Conservation (phyloP, 371 early-diverging fungal genomes). For the Zychaea mexicana region DNA sequence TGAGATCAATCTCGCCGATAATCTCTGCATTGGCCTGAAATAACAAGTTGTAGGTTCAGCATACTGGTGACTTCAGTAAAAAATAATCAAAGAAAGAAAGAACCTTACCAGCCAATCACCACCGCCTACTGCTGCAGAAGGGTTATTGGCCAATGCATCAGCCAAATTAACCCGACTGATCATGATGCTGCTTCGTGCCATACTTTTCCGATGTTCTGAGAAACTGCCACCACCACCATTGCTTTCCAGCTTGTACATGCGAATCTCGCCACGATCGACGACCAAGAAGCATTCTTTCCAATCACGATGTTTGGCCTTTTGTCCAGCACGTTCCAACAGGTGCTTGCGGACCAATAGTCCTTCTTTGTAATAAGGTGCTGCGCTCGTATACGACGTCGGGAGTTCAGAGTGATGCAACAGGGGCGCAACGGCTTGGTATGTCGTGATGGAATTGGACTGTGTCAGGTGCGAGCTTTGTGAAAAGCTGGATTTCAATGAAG, state of each 20-base stretch:
- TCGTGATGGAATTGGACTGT: slow-evolving; percentile 17
- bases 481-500: slow-evolving; percentile 23
- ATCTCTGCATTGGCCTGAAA: slow-evolving; percentile 36
- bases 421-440: slow-evolving; percentile 33
- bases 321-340: slow-evolving; percentile 70
- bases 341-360: slow-evolving; percentile 87
- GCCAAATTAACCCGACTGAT: slow-evolving; percentile 17
- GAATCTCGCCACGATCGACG: slow-evolving; percentile 75
- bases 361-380: slow-evolving; percentile 61
- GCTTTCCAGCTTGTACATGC: slow-evolving; percentile 82
- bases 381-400: slow-evolving; percentile 28
- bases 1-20: slow-evolving; percentile 68
- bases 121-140: slow-evolving; percentile 16
- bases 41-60: neutral
- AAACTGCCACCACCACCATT: too few species aligned
- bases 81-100: neutral
- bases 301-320: slow-evolving; percentile 77
- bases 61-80: neutral
- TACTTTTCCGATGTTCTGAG: slow-evolving; percentile 19
- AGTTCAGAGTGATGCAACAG: slow-evolving; percentile 26
- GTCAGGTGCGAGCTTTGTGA: slow-evolving; percentile 23
- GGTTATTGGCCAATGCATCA: slow-evolving; percentile 3
- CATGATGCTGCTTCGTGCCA: slow-evolving; percentile 21
- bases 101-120: slow-evolving; percentile 29
- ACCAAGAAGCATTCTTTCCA: slow-evolving; percentile 88